These are phyloP conservation scores for Eucommia ulmoides DNA, from an alignment of 257 asterid genomes.

Conservation along the genomic window DNA sequence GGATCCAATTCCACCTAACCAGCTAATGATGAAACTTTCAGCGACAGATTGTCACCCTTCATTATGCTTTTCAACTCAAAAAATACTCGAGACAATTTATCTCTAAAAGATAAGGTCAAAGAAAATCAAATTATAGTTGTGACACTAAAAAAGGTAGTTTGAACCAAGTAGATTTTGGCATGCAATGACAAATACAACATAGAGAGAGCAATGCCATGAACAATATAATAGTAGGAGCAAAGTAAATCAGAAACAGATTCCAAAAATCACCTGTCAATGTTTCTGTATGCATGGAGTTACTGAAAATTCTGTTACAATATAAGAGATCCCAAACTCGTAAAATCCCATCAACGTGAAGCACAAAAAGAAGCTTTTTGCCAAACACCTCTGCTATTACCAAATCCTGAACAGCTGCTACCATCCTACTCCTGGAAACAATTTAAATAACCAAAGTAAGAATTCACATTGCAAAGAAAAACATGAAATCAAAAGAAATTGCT, in stretches of 20 bases:
- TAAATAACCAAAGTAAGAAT: neutral
- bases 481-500: conserved; percentile 1
- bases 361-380: conserved; percentile 51
- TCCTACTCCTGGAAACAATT: conserved; percentile 43
- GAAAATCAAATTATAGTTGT: conserved; percentile 1
- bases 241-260: conserved; percentile 11
- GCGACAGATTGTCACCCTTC: no score
- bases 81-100: neutral
- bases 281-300: conserved; percentile 37
- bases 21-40: neutral
- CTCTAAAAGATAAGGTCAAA: neutral
- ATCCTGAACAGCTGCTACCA: conserved; percentile 64
- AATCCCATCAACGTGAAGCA: conserved; percentile 84
- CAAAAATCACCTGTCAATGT: conserved; percentile 39
- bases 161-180: neutral
- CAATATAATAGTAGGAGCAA: conserved; percentile 5
- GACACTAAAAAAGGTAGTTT: neutral
- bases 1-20: neutral
- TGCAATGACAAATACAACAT: neutral
- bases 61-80: no score
- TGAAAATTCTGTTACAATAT: conserved; percentile 41
- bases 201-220: neutral
- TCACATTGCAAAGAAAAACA: conserved; percentile 5
- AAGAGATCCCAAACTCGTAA: conserved; percentile 77
- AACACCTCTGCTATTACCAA: conserved; percentile 46